Base-by-base conservation (phyloP, 495 filamentous ascomycete genomes). In the Hamigera avellanea region DNA sequence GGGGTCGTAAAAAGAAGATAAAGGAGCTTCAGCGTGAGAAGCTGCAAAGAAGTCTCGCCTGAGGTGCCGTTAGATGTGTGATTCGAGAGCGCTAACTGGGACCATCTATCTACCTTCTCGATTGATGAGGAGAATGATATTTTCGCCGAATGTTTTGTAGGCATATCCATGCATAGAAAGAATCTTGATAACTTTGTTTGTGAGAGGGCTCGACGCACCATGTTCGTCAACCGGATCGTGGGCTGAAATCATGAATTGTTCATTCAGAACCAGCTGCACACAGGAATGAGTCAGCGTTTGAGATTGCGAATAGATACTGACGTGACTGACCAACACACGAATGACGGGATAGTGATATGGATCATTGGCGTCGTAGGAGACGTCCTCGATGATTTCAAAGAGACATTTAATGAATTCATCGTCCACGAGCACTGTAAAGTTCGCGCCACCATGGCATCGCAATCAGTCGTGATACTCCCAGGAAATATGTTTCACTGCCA, bases 291-390 rank as follows among this genome's bases (percentile, higher is more conserved):
- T 50, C 17, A 52, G 47, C 32, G 13, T n/a, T n/a, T 37, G 15
- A 15, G 13, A 35, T 14, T 26, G 19, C 8, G 14, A 14, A 14
- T 25, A 8, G 28, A 23, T 16, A 2, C 3, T 13, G 12, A 30
- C 12, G n/a, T 17, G 66, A 46, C 61, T 56, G 59, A 95, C 89
- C 62, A 98, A 59, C 35, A 96, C 88, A 37, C 87, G 76, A 48
- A 98, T 94, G 16, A 95, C 78, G 9, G 83, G 82, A 59, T 95
- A 96, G 56, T 96, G 91, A 52, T 95, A 98, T 1, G 91, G 93
- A 60, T 98, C 93, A 51, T 83, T 77, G 37, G 69, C 78, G 61
- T 98, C 91, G 59, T 93, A 80, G 5, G 87, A 89, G 9, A 91
- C 65, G 36, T 81, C 69, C 60, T 98, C 91, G 46, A 94, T 91